A percentile compares a stretch with the other conserved stretches of the same genome.
Evolutionary conservation across 805 yeast species (phyloP).

Genomic region (Nakazawaea siamensis): DNA sequence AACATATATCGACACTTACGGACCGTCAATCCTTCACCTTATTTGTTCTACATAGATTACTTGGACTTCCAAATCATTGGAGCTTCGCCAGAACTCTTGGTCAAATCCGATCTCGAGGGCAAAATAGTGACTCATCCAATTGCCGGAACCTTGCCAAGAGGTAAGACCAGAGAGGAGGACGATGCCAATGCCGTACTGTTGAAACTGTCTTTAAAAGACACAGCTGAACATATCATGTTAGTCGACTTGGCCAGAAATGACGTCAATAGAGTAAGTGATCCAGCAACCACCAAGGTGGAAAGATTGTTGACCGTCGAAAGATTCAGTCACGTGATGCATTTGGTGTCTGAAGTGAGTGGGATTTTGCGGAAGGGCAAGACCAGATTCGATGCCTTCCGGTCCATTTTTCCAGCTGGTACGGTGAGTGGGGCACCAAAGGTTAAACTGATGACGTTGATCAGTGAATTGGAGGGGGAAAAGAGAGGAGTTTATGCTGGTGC

Average conservation of each 20-base stretch:
- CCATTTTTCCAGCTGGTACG: conserved; percentile 98
- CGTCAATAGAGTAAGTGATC: conserved; percentile 90
- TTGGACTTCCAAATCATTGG: conserved; percentile 92
- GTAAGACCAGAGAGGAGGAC: conserved; percentile 87
- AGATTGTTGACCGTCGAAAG: conserved; percentile 83
- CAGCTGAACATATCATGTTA: conserved; percentile 98
- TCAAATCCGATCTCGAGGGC: conserved; percentile 64
- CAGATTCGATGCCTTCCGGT: conserved; percentile 94
- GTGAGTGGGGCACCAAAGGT: conserved; percentile 99
- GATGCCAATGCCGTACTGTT: conserved; percentile 71
- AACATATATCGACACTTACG: conserved; percentile 91
- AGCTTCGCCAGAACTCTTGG: conserved; percentile 93
- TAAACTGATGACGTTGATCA: conserved; percentile 90
- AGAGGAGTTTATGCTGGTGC: conserved; percentile 99
- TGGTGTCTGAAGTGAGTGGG: conserved; percentile 93
- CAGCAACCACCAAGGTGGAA: conserved; percentile 77
- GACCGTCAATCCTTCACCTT: conserved; percentile 96
- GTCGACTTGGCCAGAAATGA: conserved; percentile 97
- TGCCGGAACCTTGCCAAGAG: conserved; percentile 94
- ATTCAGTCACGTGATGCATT: conserved; percentile 94
- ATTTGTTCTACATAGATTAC: conserved; percentile 88
- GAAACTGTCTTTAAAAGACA: conserved; percentile 73
- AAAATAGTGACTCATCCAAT: conserved; percentile 92
- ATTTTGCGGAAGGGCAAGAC: conserved; percentile 75
- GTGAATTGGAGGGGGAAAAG: conserved; percentile 82